These are phyloP conservation scores for Tricholoma sp. DNA, from an alignment of 768 basidiomycete species.

Conservation along the genomic window DNA sequence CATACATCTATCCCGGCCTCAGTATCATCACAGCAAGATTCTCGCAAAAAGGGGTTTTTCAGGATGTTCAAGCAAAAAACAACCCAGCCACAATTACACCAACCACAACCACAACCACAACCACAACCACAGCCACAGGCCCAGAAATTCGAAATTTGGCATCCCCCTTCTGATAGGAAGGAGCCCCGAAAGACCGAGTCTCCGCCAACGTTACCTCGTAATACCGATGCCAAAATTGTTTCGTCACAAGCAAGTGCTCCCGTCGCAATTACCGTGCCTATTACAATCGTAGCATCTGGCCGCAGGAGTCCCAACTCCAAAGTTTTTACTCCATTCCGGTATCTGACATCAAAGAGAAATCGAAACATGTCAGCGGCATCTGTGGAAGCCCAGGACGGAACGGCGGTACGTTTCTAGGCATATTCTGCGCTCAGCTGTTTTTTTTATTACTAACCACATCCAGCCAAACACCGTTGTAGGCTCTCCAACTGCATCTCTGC, in stretches of 20 bases:
- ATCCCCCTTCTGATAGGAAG: constrained; percentile 17
- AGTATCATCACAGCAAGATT: constrained; percentile 30
- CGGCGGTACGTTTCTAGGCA: constrained; percentile 50
- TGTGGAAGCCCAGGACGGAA: constrained; percentile 74
- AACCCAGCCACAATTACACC: constrained; percentile 15
- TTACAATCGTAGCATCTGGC: constrained; percentile 26
- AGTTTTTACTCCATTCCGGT: constrained; percentile 59
- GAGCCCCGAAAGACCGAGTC: constrained; percentile 6
- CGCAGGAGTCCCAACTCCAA: constrained; percentile 38
- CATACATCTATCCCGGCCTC: constrained; percentile 36
- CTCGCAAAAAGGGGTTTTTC: constrained; percentile 36
- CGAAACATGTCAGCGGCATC: constrained; percentile 71
- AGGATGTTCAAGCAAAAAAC: constrained; percentile 26
- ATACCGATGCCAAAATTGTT: constrained; percentile 3
- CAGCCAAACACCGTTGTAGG: constrained; percentile 71
- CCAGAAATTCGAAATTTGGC: constrained; percentile 1
- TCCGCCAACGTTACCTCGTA: neutral
- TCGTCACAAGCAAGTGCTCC: constrained; percentile 10
- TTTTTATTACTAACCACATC: constrained; percentile 8
- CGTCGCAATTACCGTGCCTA: constrained; percentile 23
- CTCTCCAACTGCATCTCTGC: constrained; percentile 67
- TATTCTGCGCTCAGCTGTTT: constrained; percentile 3
- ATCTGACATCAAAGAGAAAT: constrained; percentile 51
- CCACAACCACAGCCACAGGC: constrained; percentile 1
- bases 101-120: neutral